Percentiles rank a stretch among this genome's conserved stretches.
These are phyloP conservation scores for Irpex sp. DNA, from an alignment of 1,284 basidiomycete species.

Conservation along the genomic window DNA sequence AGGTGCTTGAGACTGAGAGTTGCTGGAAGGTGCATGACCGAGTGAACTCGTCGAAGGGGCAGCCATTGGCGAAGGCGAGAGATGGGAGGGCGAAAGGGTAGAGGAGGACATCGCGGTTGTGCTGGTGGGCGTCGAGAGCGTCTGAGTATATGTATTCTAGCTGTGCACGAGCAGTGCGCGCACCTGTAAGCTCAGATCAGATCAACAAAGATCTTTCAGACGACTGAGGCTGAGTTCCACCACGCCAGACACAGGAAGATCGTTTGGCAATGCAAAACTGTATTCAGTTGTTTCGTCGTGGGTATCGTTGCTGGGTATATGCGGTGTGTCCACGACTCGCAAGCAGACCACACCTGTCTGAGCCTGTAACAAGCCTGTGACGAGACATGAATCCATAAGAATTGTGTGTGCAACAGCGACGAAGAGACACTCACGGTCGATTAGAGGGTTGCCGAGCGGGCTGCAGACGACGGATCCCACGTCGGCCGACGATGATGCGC, in stretches of 20 bases:
- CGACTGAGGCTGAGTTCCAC: neutral
- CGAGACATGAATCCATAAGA: too few species aligned
- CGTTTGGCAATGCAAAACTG: neutral
- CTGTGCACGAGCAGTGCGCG: neutral
- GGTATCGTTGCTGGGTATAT: neutral
- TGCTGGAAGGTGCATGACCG: neutral
- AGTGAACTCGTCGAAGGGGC: constrained; percentile 7
- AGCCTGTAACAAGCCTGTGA: neutral
- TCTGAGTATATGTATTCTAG: neutral
- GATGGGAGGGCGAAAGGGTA: neutral
- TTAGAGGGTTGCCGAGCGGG: too few species aligned
- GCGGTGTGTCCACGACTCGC: neutral
- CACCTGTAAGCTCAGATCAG: neutral
- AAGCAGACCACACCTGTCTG: neutral
- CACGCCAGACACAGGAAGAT: neutral
- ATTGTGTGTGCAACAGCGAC: too few species aligned
- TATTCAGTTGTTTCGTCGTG: neutral
- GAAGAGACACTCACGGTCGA: too few species aligned
- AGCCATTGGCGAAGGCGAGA: neutral
- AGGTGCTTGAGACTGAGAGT: neutral
- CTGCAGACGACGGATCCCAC: neutral
- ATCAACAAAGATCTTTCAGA: neutral
- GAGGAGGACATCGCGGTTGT: constrained; percentile 1
- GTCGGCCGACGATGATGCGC: neutral
- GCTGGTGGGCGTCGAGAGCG: neutral